Evolutionary conservation across 148 eudicot genomes (phyloP).

Genomic region (Cornus suecica): DNA sequence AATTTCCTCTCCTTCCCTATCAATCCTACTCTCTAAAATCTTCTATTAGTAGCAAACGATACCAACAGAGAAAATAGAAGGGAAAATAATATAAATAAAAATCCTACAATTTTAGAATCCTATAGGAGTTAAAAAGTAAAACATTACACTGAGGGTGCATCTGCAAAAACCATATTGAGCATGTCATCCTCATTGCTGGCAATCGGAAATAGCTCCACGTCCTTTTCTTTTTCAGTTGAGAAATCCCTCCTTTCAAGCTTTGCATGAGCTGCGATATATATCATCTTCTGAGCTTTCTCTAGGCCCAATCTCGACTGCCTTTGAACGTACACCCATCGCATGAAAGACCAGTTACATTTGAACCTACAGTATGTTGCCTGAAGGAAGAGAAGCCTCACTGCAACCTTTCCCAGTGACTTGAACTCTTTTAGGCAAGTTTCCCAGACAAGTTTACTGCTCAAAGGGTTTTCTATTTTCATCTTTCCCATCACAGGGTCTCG

Average conservation of each 20-base stretch:
- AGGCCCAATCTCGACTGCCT: too few relatives aligned
- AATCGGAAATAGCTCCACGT: constrained; percentile 23
- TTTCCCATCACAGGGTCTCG: constrained; percentile 42
- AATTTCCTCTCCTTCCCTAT: too few relatives aligned
- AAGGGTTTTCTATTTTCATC: constrained; percentile 45
- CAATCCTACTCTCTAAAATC: too few relatives aligned
- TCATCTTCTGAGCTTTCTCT: too few relatives aligned
- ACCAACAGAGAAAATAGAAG: constrained; percentile 5
- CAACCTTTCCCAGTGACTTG: constrained; percentile 34
- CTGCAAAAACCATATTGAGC: constrained; percentile 42
- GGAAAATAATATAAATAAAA: constrained; percentile 7
- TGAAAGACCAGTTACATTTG: too few relatives aligned
- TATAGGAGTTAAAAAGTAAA: constrained; percentile 11
- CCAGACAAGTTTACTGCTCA: constrained; percentile 41
- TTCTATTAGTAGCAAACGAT: constrained; percentile 5
- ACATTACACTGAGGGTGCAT: constrained; percentile 28
- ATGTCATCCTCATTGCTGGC: constrained; percentile 26
- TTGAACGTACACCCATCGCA: too few relatives aligned
- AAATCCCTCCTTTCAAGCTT: too few relatives aligned
- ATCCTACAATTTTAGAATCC: constrained; percentile 9
- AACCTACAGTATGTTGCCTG: constrained; percentile 42
- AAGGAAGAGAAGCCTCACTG: constrained; percentile 46
- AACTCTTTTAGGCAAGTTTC: constrained; percentile 43
- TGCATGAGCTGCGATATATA: too few relatives aligned
- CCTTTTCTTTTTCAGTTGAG: constrained; percentile 30